Base-by-base conservation (phyloP, 306 rosid genomes). In the Lathyrus tuberosus region DNA sequence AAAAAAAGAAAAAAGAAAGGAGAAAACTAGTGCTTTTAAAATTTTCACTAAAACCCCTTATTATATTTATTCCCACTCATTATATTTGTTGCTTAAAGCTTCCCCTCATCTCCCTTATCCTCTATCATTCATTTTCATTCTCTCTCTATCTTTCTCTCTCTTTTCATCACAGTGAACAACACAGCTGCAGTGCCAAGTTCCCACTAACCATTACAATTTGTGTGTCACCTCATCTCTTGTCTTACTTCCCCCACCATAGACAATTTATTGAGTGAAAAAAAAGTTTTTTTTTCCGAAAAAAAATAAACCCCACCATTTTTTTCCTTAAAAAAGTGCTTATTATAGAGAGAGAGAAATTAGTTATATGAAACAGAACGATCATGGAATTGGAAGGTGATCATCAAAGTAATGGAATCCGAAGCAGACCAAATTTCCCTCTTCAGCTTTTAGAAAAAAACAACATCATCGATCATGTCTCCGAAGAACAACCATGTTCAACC, bases 51-150 rank as follows among this genome's bases (percentile, higher is more conserved):
- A 71, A 22, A 71, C 18, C 69, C 67, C 78, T 56, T 79, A 84
- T 85, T 78, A n/a, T n/a, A n/a, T n/a, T n/a, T n/a, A 78, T 86
- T 90, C 80, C 82, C 87, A 87, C 96, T 88, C 91, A 93, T 88
- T 84, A 88, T 82, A 84, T 83, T 88, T 85, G 96, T 90, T 85
- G 96, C 96, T 90, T 86, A 86, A 90, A 90, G 96, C 90, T 86
- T 81, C 89, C 74, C 70, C 76, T 77, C 86, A 60, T 78, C 76
- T 84, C 77, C 75, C 86, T 80, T 83, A 68, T 80, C 84, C 78
- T 67, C 74, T 75, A 38, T 64, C 80, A 63, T 65, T 76, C 82
- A 58, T 73, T 78, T 79, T 70, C 78, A 71, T 75, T 70, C 67
- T 51, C 61, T 73, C 69, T 76, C 51, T 37, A 6, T 70, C 67